phyloP scores from a whole-genome alignment of 2,329 filamentous ascomycete species.

The Hirsutella minnesotensis region DNA sequence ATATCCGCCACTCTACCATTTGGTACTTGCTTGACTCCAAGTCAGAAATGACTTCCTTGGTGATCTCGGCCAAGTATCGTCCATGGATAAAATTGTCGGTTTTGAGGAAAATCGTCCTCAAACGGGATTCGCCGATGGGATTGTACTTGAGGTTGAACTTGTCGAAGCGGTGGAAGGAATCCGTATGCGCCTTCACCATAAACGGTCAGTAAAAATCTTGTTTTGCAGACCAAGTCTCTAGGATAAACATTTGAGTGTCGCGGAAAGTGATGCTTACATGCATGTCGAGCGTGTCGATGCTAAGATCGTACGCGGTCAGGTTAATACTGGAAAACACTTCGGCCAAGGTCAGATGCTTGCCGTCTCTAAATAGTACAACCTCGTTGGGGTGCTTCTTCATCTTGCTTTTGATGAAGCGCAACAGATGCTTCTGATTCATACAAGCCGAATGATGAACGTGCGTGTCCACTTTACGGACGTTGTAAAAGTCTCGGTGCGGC shows the following conservation, averaged over 20 bases:
- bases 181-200: constrained; percentile 64
- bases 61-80: constrained; percentile 92
- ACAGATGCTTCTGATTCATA: constrained; percentile 98
- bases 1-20: constrained; percentile 99
- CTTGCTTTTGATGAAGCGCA: constrained; percentile 98
- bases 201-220: constrained; percentile 3
- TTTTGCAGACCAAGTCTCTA: no score
- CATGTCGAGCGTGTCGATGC: constrained; percentile 98
- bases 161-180: constrained; percentile 97
- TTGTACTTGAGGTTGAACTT: constrained; percentile 99
- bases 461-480: constrained; percentile 95
- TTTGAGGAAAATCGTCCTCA: constrained; percentile 97
- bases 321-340: constrained; percentile 98
- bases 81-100: constrained; percentile 97
- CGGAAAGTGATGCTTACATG: constrained; percentile 50
- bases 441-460: constrained; percentile 98
- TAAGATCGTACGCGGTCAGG: constrained; percentile 90
- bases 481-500: constrained; percentile 97
- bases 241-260: no score
- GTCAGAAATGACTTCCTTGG: constrained; percentile 94
- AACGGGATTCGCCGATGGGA: constrained; percentile 84
- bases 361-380: constrained; percentile 83
- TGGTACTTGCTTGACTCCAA: constrained; percentile 98
- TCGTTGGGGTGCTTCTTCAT: constrained; percentile 98
- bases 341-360: constrained; percentile 76